A percentile compares a stretch with the other conserved stretches of the same genome.
Evolutionary conservation across 805 yeast genomes (phyloP).

Genomic region (Metschnikowia arizonensis): DNA sequence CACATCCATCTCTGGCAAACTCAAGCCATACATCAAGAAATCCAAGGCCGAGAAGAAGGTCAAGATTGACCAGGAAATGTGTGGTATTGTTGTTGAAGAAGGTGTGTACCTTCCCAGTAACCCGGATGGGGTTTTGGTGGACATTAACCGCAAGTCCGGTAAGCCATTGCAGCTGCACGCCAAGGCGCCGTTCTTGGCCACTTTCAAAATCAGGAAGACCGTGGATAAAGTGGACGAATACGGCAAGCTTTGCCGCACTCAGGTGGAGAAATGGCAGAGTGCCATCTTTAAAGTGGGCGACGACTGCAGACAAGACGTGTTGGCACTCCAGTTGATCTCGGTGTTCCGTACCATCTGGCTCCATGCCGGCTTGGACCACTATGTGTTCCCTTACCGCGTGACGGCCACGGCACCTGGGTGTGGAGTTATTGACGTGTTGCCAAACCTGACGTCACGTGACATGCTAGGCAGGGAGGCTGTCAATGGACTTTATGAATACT

Average conservation of each 20-base stretch:
- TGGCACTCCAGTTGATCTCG: conserved; percentile 87
- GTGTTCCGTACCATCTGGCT: conserved; percentile 90
- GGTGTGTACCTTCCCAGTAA: conserved; percentile 94
- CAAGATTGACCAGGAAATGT: conserved; percentile 96
- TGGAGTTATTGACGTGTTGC: conserved; percentile 97
- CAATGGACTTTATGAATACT: conserved; percentile 91
- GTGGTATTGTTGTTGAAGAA: conserved; percentile 60
- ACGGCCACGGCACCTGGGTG: conserved; percentile 99
- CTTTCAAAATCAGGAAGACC: conserved; percentile 74
- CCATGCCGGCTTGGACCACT: conserved; percentile 81
- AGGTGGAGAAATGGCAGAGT: conserved; percentile 76
- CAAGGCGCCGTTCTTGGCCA: conserved; percentile 97
- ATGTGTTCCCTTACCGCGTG: conserved; percentile 88
- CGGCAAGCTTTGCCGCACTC: conserved; percentile 29
- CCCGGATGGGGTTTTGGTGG: conserved; percentile 92
- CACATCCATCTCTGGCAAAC: conserved; percentile 88
- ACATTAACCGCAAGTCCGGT: conserved; percentile 88
- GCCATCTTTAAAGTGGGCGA: conserved; percentile 99
- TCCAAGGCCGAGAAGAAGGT: conserved; percentile 94
- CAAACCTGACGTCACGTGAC: conserved; percentile 92
- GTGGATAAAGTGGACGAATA: conserved; percentile 42
- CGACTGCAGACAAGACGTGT: conserved; percentile 96
- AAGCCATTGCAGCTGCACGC: conserved; percentile 97
- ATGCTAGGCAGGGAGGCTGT: conserved; percentile 99
- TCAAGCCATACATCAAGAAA: conserved; percentile 90